Conservation (phyloP, 1,284 basidiomycete genomes). For the Rhodotorula glutinis region DNA sequence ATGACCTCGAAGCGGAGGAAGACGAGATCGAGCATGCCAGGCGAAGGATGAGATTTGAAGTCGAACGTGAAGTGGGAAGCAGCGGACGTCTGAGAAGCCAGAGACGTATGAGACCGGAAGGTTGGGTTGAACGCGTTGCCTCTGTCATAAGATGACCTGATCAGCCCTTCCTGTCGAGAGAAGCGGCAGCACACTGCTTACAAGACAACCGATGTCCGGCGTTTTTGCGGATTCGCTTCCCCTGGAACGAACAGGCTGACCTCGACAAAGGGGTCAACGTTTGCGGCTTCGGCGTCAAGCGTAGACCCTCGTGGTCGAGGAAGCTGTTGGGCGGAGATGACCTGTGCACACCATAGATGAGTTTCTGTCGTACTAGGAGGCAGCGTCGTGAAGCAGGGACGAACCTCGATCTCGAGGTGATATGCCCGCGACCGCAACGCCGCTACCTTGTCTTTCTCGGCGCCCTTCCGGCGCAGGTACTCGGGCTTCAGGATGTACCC, state of each 20-base stretch:
- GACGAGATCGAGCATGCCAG: slow-evolving; percentile 69
- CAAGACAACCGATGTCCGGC: slow-evolving; percentile 33
- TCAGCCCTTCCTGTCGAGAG: neutral
- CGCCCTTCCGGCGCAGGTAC: slow-evolving; percentile 61
- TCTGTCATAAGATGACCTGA: slow-evolving; percentile 11
- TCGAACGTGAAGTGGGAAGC: slow-evolving; percentile 62
- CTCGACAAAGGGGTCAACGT: slow-evolving; percentile 73
- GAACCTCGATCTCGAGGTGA: slow-evolving; percentile 63
- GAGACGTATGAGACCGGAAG: slow-evolving; percentile 58
- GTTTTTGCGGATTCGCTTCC: slow-evolving; percentile 19
- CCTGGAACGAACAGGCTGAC: slow-evolving; percentile 73
- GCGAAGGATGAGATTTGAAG: slow-evolving; percentile 65
- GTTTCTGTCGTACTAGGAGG: too few species aligned
- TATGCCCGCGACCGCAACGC: slow-evolving; percentile 60
- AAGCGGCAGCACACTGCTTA: too few species aligned
- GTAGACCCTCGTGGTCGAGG: slow-evolving; percentile 68
- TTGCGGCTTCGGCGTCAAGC: slow-evolving; percentile 57
- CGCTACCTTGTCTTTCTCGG: slow-evolving; percentile 58
- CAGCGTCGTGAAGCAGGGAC: too few species aligned
- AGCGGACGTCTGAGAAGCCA: slow-evolving; percentile 56
- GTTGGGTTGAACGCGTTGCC: slow-evolving; percentile 86
- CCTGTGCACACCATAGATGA: slow-evolving; percentile 47
- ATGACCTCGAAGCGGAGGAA: slow-evolving; percentile 73
- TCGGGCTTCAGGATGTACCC: slow-evolving; percentile 91
- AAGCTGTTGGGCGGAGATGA: slow-evolving; percentile 92